phyloP scores from a whole-genome alignment of 495 filamentous ascomycete species.

The Lasiosphaeriaceae sp. region DNA sequence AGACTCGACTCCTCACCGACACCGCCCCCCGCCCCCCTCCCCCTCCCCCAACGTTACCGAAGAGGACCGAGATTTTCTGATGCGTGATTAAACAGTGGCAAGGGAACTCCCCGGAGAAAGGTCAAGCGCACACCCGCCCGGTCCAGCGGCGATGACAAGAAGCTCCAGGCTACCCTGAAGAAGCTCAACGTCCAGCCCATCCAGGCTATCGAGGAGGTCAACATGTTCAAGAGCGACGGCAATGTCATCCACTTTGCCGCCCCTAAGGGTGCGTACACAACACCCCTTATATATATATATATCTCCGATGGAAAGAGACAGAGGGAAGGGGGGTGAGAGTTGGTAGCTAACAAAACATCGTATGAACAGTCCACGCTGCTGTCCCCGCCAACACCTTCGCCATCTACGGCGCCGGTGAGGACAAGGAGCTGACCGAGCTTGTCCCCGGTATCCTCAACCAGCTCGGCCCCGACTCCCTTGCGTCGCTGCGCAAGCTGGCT shows the following conservation, averaged over 20 bases:
- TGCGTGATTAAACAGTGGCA: conserved; percentile 62
- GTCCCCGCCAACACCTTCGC: conserved; percentile 97
- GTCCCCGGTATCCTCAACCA: conserved; percentile 99
- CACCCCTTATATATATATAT: not conserved
- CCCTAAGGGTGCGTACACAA: conserved; percentile 73
- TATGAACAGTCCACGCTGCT: conserved; percentile 80
- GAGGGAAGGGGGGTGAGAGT: not conserved
- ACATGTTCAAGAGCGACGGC: conserved; percentile 99
- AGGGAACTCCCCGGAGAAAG: conserved; percentile 96
- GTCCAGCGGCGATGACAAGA: conserved; percentile 94
- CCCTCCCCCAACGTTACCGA: not conserved
- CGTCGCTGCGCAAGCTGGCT: conserved; percentile 93
- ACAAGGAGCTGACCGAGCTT: conserved; percentile 99
- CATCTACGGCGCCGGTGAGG: conserved; percentile 97
- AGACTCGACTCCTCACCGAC: not conserved
- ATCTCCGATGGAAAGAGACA: not conserved
- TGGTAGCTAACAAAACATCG: not conserved
- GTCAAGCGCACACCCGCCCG: conserved; percentile 95
- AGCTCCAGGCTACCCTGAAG: conserved; percentile 91
- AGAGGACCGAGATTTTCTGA: conserved; percentile 23
- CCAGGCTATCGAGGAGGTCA: conserved; percentile 98
- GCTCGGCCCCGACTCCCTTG: conserved; percentile 96
- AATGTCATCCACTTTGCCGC: conserved; percentile 99
- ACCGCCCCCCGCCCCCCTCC: not conserved
- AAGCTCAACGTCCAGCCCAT: conserved; percentile 97